Conservation (phyloP, 768 basidiomycete genomes). For the Suillus discolor region DNA sequence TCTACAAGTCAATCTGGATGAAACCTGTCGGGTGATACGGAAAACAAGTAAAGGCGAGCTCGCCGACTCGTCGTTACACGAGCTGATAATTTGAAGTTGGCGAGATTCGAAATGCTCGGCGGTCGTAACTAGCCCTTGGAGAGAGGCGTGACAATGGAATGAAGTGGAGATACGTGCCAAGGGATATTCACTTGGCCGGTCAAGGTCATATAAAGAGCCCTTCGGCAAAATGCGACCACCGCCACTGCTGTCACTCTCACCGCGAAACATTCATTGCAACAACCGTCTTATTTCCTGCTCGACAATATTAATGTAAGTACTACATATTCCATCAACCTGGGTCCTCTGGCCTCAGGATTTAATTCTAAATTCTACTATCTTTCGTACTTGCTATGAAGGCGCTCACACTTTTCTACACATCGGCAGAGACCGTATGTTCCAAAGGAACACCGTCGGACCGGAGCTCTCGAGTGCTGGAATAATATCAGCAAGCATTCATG, state of each 20-base stretch:
- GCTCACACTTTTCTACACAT: not conserved
- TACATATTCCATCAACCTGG: no score
- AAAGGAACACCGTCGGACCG: slow-evolving; percentile 19
- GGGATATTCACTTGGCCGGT: slow-evolving; percentile 3
- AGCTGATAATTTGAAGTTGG: slow-evolving; percentile 13
- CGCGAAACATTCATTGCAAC: not conserved
- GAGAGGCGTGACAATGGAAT: slow-evolving; percentile 9
- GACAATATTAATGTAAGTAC: not conserved
- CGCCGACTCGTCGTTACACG: slow-evolving; percentile 9
- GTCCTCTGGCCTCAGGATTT: not conserved
- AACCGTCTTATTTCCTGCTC: slow-evolving; percentile 4
- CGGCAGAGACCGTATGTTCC: slow-evolving; percentile 14
- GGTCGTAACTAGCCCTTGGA: slow-evolving; percentile 21
- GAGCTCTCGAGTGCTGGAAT: slow-evolving; percentile 9
- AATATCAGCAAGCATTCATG: slow-evolving; percentile 13
- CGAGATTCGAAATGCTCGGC: slow-evolving; percentile 15
- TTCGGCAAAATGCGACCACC: slow-evolving; percentile 18
- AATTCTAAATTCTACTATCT: not conserved
- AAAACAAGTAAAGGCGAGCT: slow-evolving; percentile 13
- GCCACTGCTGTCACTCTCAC: slow-evolving; percentile 13
- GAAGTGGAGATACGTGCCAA: slow-evolving; percentile 8
- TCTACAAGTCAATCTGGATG: not conserved
- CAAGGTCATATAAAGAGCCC: slow-evolving; percentile 10
- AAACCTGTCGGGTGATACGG: slow-evolving; percentile 2
- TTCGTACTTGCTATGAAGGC: not conserved